A percentile compares a stretch with the other conserved stretches of the same genome.
Conservation (phyloP, 129 eudicot genomes). For the Tagetes patula region DNA sequence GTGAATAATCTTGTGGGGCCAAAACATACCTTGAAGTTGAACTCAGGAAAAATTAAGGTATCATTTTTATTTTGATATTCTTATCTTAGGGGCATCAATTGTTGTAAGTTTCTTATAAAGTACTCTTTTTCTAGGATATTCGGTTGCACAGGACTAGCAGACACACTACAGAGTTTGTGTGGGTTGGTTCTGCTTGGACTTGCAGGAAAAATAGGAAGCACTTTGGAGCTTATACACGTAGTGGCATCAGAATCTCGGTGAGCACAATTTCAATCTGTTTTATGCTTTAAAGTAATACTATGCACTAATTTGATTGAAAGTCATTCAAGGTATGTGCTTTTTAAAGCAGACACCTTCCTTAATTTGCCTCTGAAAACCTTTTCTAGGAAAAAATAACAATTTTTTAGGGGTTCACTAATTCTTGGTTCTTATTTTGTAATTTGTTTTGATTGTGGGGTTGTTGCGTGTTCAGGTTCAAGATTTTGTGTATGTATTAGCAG, state of each 20-base stretch:
- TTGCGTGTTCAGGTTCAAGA: conserved; percentile 53
- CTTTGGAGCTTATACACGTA: conserved; percentile 60
- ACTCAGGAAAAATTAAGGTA: conserved; percentile 37
- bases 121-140: conserved; percentile 29
- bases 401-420: background rate
- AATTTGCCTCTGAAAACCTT: background rate
- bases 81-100: background rate
- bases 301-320: background rate
- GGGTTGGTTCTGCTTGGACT: conserved; percentile 70
- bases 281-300: background rate
- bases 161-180: conserved; percentile 37
- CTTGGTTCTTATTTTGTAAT: background rate
- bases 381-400: background rate
- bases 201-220: conserved; percentile 71
- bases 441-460: conserved; percentile 6
- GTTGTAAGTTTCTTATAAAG: background rate
- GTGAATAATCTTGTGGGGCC: conserved; percentile 7
- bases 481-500: conserved; percentile 81
- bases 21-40: conserved; percentile 14
- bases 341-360: background rate
- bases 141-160: conserved; percentile 24
- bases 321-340: background rate
- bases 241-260: conserved; percentile 67
- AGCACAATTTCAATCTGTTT: conserved; percentile 17
- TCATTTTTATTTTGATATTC: background rate